Conservation (phyloP, 331 rosid species). For the Erythrophleum ivorense region DNA sequence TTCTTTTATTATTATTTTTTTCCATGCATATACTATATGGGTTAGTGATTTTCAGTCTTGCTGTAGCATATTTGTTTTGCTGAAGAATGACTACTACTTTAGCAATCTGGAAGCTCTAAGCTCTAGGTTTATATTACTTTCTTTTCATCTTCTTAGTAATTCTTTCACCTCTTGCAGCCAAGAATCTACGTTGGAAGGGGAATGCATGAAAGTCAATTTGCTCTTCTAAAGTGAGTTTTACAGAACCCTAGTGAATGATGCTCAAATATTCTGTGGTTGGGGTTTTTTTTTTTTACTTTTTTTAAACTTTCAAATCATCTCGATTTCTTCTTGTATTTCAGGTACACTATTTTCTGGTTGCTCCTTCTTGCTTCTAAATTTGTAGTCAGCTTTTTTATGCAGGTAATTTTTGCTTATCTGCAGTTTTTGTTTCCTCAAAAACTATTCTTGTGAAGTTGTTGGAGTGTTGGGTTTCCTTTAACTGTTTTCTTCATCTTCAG, state of each 20-base stretch:
- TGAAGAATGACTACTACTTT: background rate
- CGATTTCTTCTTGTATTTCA: slow-evolving; percentile 34
- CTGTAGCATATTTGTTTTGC: background rate
- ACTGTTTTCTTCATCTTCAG: slow-evolving; percentile 54
- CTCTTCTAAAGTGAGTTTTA: slow-evolving; percentile 80
- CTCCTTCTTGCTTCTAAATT: slow-evolving; percentile 56
- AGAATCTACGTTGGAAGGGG: slow-evolving; percentile 94
- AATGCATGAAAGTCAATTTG: slow-evolving; percentile 95
- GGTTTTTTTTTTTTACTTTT: slow-evolving; percentile 7
- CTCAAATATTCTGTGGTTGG: slow-evolving; percentile 17
- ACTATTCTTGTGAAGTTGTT: slow-evolving; percentile 31
- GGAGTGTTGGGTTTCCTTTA: slow-evolving; percentile 20
- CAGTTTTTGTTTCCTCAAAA: slow-evolving; percentile 29
- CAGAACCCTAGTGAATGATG: slow-evolving; percentile 18
- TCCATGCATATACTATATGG: background rate
- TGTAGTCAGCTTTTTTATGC: slow-evolving; percentile 50
- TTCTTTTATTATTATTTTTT: background rate
- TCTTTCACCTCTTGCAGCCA: slow-evolving; percentile 62
- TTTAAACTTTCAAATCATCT: slow-evolving; percentile 37
- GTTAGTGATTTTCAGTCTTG: background rate
- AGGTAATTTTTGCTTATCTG: slow-evolving; percentile 43
- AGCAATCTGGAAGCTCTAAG: background rate
- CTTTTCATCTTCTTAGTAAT: slow-evolving; percentile 26
- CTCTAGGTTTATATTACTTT: slow-evolving; percentile 4
- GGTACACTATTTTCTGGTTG: slow-evolving; percentile 62